Conservation (phyloP, 371 early-diverging fungal genomes). For the Smittium mucronatum region DNA sequence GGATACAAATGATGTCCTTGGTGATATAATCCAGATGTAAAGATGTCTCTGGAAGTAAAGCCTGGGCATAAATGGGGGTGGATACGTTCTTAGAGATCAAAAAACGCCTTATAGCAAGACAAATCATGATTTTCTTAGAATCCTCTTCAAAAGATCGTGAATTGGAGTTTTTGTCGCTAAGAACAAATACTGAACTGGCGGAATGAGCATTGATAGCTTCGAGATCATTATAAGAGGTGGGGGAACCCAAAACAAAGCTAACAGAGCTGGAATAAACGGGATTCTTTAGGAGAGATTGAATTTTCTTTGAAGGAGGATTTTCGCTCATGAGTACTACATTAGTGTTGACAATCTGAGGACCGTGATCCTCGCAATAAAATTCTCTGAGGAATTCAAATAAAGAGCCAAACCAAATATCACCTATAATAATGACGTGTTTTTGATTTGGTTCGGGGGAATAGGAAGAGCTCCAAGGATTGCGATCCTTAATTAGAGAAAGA, state of each 20-base stretch:
- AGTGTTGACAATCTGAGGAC: slow-evolving; percentile 40
- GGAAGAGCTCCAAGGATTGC: slow-evolving; percentile 36
- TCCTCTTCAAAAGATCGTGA: slow-evolving; percentile 36
- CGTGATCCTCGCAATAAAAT: slow-evolving; percentile 57
- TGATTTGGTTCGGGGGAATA: slow-evolving; percentile 34
- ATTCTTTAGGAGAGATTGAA: slow-evolving; percentile 35
- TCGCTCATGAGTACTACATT: slow-evolving; percentile 47
- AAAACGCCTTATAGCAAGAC: slow-evolving; percentile 50
- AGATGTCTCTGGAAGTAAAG: slow-evolving; percentile 48
- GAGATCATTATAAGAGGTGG: slow-evolving; percentile 42
- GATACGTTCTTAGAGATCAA: slow-evolving; percentile 18
- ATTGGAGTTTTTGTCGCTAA: slow-evolving; percentile 35
- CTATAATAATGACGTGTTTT: slow-evolving; percentile 47
- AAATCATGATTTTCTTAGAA: slow-evolving; percentile 49
- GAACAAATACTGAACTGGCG: slow-evolving; percentile 46
- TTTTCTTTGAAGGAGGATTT: slow-evolving; percentile 42
- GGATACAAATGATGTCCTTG: slow-evolving; percentile 49
- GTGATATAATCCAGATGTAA: slow-evolving; percentile 48
- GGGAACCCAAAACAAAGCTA: slow-evolving; percentile 48
- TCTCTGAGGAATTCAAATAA: slow-evolving; percentile 52
- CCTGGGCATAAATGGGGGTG: slow-evolving; percentile 43
- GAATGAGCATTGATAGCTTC: slow-evolving; percentile 31
- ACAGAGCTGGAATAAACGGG: slow-evolving; percentile 44
- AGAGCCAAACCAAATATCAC: slow-evolving; percentile 39
- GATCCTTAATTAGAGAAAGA: slow-evolving; percentile 38